Conservation (phyloP, 1,139 yeast species). For the Lodderomyces metapsilosis region DNA sequence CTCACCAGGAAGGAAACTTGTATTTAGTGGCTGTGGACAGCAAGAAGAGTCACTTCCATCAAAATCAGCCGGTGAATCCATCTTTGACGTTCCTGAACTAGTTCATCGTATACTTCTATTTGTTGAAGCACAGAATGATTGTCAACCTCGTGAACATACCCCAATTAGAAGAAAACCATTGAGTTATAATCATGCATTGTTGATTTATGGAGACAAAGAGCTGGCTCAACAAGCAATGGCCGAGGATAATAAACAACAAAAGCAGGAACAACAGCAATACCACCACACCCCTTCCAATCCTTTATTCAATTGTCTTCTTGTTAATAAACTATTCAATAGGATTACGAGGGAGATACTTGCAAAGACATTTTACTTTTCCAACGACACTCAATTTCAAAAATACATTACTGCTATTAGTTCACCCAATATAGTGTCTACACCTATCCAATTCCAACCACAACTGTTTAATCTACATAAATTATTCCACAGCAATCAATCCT, state of each 20-base stretch:
- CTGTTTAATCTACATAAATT: conserved; percentile 37
- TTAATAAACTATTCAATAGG: conserved; percentile 64
- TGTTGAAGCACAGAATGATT: conserved; percentile 50
- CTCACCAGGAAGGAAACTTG: background rate
- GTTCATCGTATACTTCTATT: conserved; percentile 56
- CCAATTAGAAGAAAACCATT: conserved; percentile 67
- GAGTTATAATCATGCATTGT: conserved; percentile 55
- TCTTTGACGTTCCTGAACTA: conserved; percentile 78
- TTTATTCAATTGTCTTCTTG: conserved; percentile 61
- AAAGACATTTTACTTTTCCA: conserved; percentile 54
- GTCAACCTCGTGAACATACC: conserved; percentile 56
- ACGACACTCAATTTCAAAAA: conserved; percentile 29
- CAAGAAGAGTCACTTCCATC: background rate
- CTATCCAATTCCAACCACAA: conserved; percentile 26
- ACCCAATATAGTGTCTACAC: too few relatives aligned
- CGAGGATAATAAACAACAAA: conserved; percentile 25
- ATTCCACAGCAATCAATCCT: conserved; percentile 29
- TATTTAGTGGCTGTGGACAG: background rate
- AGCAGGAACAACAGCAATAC: conserved; percentile 6
- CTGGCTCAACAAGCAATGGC: conserved; percentile 43
- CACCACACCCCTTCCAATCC: conserved; percentile 15
- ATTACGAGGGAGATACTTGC: conserved; percentile 56
- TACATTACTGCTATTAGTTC: too few relatives aligned
- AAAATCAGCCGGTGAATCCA: conserved; percentile 29
- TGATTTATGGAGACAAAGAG: conserved; percentile 48